Evolutionary conservation across 139 green algal genomes (phyloP), one percentile per base, ranked within the genome.

Genomic region (Mesotaenium endlicherianum): DNA sequence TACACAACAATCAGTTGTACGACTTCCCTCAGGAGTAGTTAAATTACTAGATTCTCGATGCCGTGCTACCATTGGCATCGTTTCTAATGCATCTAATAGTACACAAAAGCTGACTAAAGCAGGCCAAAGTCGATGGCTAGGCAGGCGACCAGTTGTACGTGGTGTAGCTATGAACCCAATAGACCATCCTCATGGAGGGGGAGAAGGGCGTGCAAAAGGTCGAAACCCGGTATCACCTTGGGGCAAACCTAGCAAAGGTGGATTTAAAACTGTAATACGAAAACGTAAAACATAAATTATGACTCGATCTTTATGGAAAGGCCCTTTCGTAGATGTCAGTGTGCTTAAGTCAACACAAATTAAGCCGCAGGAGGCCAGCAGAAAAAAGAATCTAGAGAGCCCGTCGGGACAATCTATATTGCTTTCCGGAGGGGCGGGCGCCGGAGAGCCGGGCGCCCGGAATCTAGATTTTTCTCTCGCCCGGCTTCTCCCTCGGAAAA

Each of bases 261-360:
- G 39, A 34, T 71, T 71, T 74, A 74, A 74, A 81, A 81, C 39
- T 39, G 69, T 60, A 77, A 60, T 60, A 77, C 42, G 16, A 60
- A 77, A 77, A 60, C 69, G n/a, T n/a, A n/a, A n/a, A n/a, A n/a
- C n/a, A n/a, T n/a, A n/a, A n/a, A n/a, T n/a, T n/a, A n/a, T n/a
- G n/a, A n/a, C n/a, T n/a, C n/a, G n/a, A n/a, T n/a, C n/a, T n/a
- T n/a, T n/a, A n/a, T n/a, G n/a, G n/a, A n/a, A n/a, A n/a, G n/a
- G n/a, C n/a, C n/a, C n/a, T n/a, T n/a, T n/a, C n/a, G n/a, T n/a
- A n/a, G n/a, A 91, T 75, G 77, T 86, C 88, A 85, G 91, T 91
- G 86, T 93, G 82, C 84, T 93, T 83, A 90, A 91, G 90, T 91
- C 91, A 89, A 89, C 90, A 86, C 83, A 92, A 82, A 86, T 70